Evolutionary conservation across 1,139 yeast species (phyloP), one percentile per base, ranked within the genome.

Genomic region (Yamadazyma kanchanaburiensis): DNA sequence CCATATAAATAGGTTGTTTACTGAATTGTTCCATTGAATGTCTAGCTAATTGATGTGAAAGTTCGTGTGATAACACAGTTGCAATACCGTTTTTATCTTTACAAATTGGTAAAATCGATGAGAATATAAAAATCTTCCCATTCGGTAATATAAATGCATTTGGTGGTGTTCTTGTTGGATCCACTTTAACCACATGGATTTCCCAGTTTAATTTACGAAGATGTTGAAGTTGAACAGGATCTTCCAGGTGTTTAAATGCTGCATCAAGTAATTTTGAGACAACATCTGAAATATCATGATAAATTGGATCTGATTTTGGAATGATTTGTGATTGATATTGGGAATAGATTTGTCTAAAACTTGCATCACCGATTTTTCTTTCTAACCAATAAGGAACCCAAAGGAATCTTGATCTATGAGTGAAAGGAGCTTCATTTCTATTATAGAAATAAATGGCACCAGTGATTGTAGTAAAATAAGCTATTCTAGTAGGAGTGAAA

Each of bases 81-180:
- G 98, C 98, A 25, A 94, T 60, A 1, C 96, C 97, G 49, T 87
- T 94, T 32, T 87, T 94, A 50, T 86, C 79, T 22, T 64, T 60
- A 51, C 95, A 83, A 21, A 91, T 76, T 1, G 87, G 84, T 31
- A 91, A 55, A 30, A 94, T 86, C 12, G 86, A 77, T 28, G 82
- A 70, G 48, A 86, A 86, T 12, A 91, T 87, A 58, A 91, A 91
- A 25, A 94, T 95, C 56, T 89, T 89, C 9, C 98, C 98, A 37
- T 94, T 91, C 14, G 97, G 97, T 30, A 91, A 65, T 16, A 91
- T 95, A 58, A 94, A 91, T 2, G 98, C 98, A 58, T 91, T 91
- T 2, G 98, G 97, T 4, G 96, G 85, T 19, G 50, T 52, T 12
- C 67, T 61, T 8, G 53, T 58, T 5, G 81, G 79, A 45, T 82